A percentile compares a stretch with the other conserved stretches of the same genome.
These are phyloP conservation scores for Petunia secreta DNA, from an alignment of 257 asterid species.

Conservation along the genomic window DNA sequence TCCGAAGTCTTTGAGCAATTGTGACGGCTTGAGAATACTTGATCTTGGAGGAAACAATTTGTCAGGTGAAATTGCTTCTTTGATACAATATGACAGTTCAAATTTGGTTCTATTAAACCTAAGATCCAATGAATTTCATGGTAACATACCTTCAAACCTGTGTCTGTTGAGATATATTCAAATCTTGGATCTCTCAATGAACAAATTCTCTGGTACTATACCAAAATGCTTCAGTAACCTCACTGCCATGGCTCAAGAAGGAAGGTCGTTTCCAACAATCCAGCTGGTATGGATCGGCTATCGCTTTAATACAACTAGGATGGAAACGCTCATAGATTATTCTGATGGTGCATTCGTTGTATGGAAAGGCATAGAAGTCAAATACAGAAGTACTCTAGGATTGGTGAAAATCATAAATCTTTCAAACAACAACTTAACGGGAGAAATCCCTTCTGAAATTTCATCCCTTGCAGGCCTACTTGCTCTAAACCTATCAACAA, in stretches of 20 bases:
- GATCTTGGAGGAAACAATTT: constrained; percentile 27
- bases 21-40: background rate
- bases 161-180: constrained; percentile 22
- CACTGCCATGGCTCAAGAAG: constrained; percentile 14
- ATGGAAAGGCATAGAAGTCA: too few relatives aligned
- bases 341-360: too few relatives aligned
- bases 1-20: constrained; percentile 32
- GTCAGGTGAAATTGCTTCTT: constrained; percentile 26
- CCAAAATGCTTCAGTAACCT: constrained; percentile 27
- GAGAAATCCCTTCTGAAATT: constrained; percentile 21
- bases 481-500: constrained; percentile 28
- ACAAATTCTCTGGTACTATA: constrained; percentile 23
- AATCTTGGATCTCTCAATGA: constrained; percentile 34
- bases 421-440: too few relatives aligned
- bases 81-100: constrained; percentile 33
- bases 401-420: too few relatives aligned
- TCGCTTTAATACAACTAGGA: too few relatives aligned
- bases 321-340: too few relatives aligned
- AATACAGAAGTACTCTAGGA: too few relatives aligned
- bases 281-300: too few relatives aligned
- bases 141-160: constrained; percentile 20
- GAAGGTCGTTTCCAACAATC: background rate
- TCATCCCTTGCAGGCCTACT: constrained; percentile 22
- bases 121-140: constrained; percentile 32
- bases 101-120: constrained; percentile 32